Percentiles rank a stretch among this genome's conserved stretches.
phyloP scores from a whole-genome alignment of 768 basidiomycete species.

The Crepidotus variabilis region DNA sequence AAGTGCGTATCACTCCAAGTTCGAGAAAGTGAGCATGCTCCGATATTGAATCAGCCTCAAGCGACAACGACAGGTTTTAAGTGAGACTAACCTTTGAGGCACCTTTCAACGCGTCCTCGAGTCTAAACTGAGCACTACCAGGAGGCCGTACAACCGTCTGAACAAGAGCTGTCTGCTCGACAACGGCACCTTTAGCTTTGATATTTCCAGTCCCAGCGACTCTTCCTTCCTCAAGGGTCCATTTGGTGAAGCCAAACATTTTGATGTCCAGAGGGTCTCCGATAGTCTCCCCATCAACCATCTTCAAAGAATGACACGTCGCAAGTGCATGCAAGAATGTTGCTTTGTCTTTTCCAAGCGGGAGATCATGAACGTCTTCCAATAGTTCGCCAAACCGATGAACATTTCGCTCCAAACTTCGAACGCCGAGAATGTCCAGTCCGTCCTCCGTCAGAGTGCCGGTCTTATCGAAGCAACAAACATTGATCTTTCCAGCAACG shows the following conservation, averaged over 20 bases:
- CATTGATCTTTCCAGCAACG: constrained; percentile 92
- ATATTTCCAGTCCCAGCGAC: constrained; percentile 67
- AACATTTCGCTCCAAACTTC: constrained; percentile 72
- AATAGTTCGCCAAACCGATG: constrained; percentile 89
- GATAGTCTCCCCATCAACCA: constrained; percentile 81
- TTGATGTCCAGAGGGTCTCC: constrained; percentile 96
- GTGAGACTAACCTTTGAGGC: constrained; percentile 59
- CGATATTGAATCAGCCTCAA: not conserved
- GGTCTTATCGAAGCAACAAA: constrained; percentile 99
- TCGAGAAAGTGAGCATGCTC: constrained; percentile 97
- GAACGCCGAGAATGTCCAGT: constrained; percentile 92
- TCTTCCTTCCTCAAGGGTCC: constrained; percentile 93
- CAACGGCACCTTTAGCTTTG: constrained; percentile 55
- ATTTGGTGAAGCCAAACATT: constrained; percentile 97
- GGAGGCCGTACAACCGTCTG: constrained; percentile 96
- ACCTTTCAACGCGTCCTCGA: constrained; percentile 92
- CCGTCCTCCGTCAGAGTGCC: constrained; percentile 98
- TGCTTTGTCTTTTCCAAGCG: constrained; percentile 67
- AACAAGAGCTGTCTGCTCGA: constrained; percentile 83
- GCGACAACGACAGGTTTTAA: not conserved
- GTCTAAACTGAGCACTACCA: constrained; percentile 82
- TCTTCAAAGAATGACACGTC: constrained; percentile 94
- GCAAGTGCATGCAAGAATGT: constrained; percentile 89
- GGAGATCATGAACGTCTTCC: constrained; percentile 82
- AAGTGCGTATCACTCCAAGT: constrained; percentile 91